phyloP scores from a whole-genome alignment of 148 eudicot species.

The Tetragonia tetragonoides region DNA sequence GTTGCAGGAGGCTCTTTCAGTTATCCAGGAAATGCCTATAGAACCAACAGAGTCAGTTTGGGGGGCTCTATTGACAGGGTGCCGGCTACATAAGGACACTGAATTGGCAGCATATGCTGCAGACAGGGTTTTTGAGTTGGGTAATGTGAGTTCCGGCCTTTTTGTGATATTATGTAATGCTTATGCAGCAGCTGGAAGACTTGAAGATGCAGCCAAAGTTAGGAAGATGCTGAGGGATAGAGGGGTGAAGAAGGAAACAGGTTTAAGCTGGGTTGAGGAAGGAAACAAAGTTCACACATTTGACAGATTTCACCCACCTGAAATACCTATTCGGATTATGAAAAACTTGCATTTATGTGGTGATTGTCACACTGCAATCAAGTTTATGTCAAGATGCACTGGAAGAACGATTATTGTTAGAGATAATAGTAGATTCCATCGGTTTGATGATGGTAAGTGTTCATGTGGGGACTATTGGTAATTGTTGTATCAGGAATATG shows the following conservation, averaged over 20 bases:
- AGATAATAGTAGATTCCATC: constrained; percentile 79
- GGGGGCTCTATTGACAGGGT: constrained; percentile 83
- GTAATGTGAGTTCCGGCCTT: constrained; percentile 68
- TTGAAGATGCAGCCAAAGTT: constrained; percentile 77
- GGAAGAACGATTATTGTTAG: constrained; percentile 71
- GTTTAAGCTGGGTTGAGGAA: constrained; percentile 92
- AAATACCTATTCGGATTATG: constrained; percentile 77
- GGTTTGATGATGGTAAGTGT: constrained; percentile 72
- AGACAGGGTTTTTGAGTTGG: constrained; percentile 66
- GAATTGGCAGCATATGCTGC: constrained; percentile 86
- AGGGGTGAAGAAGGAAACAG: constrained; percentile 83
- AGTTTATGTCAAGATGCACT: constrained; percentile 71
- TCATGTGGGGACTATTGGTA: constrained; percentile 91
- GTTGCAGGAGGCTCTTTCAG: constrained; percentile 54
- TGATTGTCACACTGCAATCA: constrained; percentile 88
- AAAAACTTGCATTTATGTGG: constrained; percentile 91
- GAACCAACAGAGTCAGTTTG: constrained; percentile 81
- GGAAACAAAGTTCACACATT: constrained; percentile 68
- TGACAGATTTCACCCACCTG: constrained; percentile 55
- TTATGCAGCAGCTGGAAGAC: constrained; percentile 78
- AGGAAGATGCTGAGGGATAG: constrained; percentile 71
- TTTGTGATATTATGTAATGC: constrained; percentile 67
- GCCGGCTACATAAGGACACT: constrained; percentile 57
- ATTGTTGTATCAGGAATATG: constrained; percentile 10
- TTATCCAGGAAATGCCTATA: constrained; percentile 69